These are phyloP conservation scores for Triadica sebifera DNA, from an alignment of 345 rosid species.

Conservation along the genomic window DNA sequence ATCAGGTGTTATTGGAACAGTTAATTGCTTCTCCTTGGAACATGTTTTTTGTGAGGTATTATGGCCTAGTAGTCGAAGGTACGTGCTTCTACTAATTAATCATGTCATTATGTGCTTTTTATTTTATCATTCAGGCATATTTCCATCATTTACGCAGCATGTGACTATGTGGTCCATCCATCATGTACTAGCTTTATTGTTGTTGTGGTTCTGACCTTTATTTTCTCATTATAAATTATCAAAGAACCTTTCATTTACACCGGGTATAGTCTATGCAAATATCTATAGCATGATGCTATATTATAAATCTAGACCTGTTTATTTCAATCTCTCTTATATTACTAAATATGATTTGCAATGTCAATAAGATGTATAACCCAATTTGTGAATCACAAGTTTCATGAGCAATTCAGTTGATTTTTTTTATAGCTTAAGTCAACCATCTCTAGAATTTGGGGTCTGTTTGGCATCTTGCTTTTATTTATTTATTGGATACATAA, in stretches of 20 bases:
- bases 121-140: background rate
- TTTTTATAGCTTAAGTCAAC: background rate
- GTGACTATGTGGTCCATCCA: background rate
- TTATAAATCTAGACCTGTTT: background rate
- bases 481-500: background rate
- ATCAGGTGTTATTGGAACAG: constrained; percentile 85
- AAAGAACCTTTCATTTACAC: background rate
- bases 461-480: background rate
- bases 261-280: background rate
- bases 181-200: background rate
- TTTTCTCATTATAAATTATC: background rate
- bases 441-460: background rate
- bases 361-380: background rate
- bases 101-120: background rate
- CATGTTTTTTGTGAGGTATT: constrained; percentile 76
- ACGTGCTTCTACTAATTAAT: constrained; percentile 13
- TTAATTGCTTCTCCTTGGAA: constrained; percentile 84
- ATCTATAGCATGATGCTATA: background rate
- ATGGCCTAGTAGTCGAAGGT: constrained; percentile 91
- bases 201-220: background rate
- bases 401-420: background rate
- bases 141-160: background rate
- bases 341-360: background rate
- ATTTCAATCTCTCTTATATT: background rate
- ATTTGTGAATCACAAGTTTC: background rate